Conservation (phyloP, 345 rosid genomes). For the Rhizophora apiculata region DNA sequence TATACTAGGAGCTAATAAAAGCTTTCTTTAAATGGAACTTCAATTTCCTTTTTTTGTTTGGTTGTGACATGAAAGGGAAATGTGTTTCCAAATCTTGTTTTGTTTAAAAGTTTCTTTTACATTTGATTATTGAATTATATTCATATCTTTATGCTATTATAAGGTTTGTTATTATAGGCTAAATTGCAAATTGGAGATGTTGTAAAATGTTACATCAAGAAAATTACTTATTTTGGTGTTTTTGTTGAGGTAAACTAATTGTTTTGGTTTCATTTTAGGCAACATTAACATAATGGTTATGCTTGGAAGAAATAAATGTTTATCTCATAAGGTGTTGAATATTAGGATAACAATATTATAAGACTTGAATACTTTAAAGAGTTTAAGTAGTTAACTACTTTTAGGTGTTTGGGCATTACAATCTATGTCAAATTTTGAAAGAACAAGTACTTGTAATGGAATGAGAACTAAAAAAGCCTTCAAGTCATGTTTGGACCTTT, state of each 20-base stretch:
- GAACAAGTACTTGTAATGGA: slow-evolving; percentile 2
- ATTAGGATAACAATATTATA: not conserved
- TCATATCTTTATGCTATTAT: slow-evolving; percentile 10
- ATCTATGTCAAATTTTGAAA: not conserved
- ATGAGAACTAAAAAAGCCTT: not conserved
- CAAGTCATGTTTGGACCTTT: not conserved
- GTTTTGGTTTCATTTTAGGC: not conserved
- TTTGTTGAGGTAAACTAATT: slow-evolving; percentile 70
- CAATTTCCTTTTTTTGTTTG: slow-evolving; percentile 2
- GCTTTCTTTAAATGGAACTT: not conserved
- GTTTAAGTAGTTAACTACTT: not conserved
- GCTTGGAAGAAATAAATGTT: not conserved
- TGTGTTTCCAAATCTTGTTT: not conserved
- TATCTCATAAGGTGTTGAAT: not conserved
- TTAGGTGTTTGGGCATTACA: not conserved
- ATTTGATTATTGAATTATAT: not conserved
- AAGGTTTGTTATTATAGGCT: slow-evolving; percentile 45
- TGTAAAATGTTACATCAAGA: slow-evolving; percentile 68
- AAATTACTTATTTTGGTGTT: slow-evolving; percentile 85
- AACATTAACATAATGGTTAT: not conserved
- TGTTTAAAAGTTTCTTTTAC: not conserved
- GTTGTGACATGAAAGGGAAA: slow-evolving; percentile 1
- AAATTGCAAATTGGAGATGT: slow-evolving; percentile 39
- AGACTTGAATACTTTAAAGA: not conserved
- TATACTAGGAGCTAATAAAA: not conserved